Evolutionary conservation across 225 moss, liverwort and hornwort genomes (phyloP).

Genomic region (Neckera pumila): DNA sequence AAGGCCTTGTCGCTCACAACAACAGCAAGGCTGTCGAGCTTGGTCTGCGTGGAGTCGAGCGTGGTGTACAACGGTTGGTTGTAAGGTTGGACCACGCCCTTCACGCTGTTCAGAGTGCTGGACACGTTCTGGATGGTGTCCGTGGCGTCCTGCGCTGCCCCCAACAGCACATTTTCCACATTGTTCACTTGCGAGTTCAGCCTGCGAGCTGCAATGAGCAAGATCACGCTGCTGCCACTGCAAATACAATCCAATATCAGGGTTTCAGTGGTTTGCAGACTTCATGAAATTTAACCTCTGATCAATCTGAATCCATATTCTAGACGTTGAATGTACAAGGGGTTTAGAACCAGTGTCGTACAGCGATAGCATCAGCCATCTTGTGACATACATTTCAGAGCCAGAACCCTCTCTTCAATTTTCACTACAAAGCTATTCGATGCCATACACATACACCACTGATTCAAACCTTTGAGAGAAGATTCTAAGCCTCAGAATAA

Average conservation of each 20-base stretch:
- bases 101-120: slow-evolving; percentile 5
- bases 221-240: slow-evolving; percentile 39
- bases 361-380: not conserved
- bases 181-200: slow-evolving; percentile 38
- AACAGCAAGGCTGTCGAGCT: slow-evolving; percentile 16
- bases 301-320: not conserved
- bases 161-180: slow-evolving; percentile 25
- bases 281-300: not conserved
- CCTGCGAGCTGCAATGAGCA: slow-evolving; percentile 23
- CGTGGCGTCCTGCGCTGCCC: slow-evolving; percentile 28
- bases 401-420: not conserved
- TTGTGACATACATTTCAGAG: not conserved
- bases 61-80: not conserved
- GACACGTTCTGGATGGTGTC: slow-evolving; percentile 24
- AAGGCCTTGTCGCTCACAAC: slow-evolving; percentile 27
- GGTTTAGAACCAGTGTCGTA: not conserved
- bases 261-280: not conserved
- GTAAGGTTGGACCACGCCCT: slow-evolving; percentile 21
- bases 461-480: not conserved
- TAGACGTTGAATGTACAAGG: not conserved
- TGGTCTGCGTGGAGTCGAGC: slow-evolving; percentile 13
- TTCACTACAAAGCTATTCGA: not conserved
- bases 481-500: not conserved
- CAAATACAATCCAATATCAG: not conserved
- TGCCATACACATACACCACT: not conserved